Evolutionary conservation across 139 green algal species (phyloP), one percentile per base, ranked within the genome.

Genomic region (Volvox africanus): DNA sequence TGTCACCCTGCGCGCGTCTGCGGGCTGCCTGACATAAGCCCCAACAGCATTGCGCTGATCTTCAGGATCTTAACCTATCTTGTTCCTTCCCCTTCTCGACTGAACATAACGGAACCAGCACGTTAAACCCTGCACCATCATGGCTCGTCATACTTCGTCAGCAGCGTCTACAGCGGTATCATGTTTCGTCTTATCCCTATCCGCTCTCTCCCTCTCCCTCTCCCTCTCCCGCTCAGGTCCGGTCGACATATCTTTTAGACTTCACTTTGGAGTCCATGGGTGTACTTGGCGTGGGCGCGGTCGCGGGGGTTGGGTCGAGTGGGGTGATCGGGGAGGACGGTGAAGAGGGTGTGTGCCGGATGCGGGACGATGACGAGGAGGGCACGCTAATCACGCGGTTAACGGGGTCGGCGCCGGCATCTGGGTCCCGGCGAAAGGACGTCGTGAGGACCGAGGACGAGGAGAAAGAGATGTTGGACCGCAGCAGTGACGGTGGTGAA

Each of bases 161-260:
- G n/a, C n/a, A n/a, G n/a, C n/a, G n/a, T n/a, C n/a, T n/a, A n/a
- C n/a, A n/a, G n/a, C n/a, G n/a, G n/a, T n/a, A n/a, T n/a, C n/a
- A n/a, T n/a, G n/a, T n/a, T n/a, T n/a, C n/a, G n/a, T n/a, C n/a
- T n/a, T n/a, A n/a, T n/a, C n/a, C n/a, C n/a, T n/a, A n/a, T n/a
- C n/a, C n/a, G 5, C 44, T 55, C 44, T 55, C 44, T 55, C 44
- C 9, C 44, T 9, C 44, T 55, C 44, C 9, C 9, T 55, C 44
- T 9, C 44, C 44, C 44, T 9, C 5, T 9, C 44, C 44, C 44
- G 5, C 5, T 55, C 65, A 88, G 82, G 82, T 89, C 16, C 93
- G 95, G 20, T 95, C 94, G 83, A 96, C 95, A 24, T 98, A 95
- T 94, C 82, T 99, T 26, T 89, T 99, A 3, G 98, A 99, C 88